Conservation (phyloP, 106 monocot genomes). For the Ottelia alismoides region DNA sequence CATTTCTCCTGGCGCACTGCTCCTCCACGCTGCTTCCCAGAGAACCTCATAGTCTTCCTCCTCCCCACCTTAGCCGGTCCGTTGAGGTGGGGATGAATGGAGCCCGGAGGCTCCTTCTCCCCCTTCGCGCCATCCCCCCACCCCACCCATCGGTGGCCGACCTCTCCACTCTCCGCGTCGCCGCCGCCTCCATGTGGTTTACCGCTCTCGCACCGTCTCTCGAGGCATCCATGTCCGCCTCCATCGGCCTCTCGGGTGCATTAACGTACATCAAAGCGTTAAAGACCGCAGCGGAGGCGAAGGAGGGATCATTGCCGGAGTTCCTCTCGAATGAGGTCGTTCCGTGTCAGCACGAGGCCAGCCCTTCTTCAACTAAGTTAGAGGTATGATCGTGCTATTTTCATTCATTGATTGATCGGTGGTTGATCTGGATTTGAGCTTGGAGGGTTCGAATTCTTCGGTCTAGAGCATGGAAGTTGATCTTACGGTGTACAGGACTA, state of each 20-base stretch:
- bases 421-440: too few relatives aligned
- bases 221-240: slow-evolving; percentile 12
- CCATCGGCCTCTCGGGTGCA: slow-evolving; percentile 49
- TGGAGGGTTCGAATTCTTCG: too few relatives aligned
- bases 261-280: slow-evolving; percentile 46
- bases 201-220: slow-evolving; percentile 3
- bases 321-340: slow-evolving; percentile 63
- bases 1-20: too few relatives aligned
- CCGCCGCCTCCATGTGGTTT: background rate
- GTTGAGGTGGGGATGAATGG: background rate
- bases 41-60: too few relatives aligned
- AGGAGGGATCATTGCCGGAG: slow-evolving; percentile 26
- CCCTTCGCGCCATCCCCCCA: too few relatives aligned
- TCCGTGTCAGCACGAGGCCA: slow-evolving; percentile 88
- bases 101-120: slow-evolving; percentile 3
- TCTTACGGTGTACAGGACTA: too few relatives aligned
- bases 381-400: too few relatives aligned
- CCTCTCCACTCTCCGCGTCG: background rate
- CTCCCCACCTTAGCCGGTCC: too few relatives aligned
- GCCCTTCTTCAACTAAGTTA: slow-evolving; percentile 97
- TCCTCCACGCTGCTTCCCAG: too few relatives aligned
- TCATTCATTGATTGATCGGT: too few relatives aligned
- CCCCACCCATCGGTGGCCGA: background rate
- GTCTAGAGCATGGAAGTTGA: too few relatives aligned
- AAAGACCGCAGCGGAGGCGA: slow-evolving; percentile 50